A percentile compares a stretch with the other conserved stretches of the same genome.
Conservation (phyloP, 2,329 filamentous ascomycete species). For the Hortaea sp. region DNA sequence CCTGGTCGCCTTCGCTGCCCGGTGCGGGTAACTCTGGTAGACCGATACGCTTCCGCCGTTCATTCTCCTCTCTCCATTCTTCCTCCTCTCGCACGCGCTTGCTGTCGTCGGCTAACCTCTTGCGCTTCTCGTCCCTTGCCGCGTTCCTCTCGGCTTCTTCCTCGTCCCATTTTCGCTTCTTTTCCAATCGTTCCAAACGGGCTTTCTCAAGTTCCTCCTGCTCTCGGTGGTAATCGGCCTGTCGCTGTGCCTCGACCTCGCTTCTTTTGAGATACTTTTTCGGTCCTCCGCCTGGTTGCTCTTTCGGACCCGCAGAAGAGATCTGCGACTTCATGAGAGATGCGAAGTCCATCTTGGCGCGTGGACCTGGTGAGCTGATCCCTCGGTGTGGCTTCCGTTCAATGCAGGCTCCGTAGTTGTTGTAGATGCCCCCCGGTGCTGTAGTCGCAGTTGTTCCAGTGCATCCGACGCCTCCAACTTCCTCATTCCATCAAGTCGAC, state of each 20-base stretch:
- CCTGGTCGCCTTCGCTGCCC: conserved; percentile 30
- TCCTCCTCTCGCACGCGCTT: conserved; percentile 58
- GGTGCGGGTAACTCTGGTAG: conserved; percentile 60
- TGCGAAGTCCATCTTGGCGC: conserved; percentile 74
- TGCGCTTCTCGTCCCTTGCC: conserved; percentile 70
- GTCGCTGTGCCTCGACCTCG: conserved; percentile 73
- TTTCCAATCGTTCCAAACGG: conserved; percentile 56
- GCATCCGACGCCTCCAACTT: no score
- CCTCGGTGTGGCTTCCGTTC: no score
- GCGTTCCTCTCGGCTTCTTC: conserved; percentile 63
- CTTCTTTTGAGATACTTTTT: conserved; percentile 79
- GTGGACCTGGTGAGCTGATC: no score
- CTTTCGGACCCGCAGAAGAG: conserved; percentile 37
- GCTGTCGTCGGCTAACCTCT: conserved; percentile 71
- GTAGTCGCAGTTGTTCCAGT: no score
- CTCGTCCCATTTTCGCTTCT: conserved; percentile 84
- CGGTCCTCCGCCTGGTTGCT: conserved; percentile 3
- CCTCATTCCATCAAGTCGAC: no score
- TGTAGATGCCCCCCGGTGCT: no score
- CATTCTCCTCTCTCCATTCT: conserved; percentile 62
- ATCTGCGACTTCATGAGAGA: conserved; percentile 89
- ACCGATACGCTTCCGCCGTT: conserved; percentile 64
- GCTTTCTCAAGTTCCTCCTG: conserved; percentile 65
- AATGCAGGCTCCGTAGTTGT: no score
- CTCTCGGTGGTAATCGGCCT: conserved; percentile 70